A percentile compares a stretch with the other conserved stretches of the same genome.
Evolutionary conservation across 2,329 filamentous ascomycete species (phyloP).

Genomic region (Emydomyces testavorans): DNA sequence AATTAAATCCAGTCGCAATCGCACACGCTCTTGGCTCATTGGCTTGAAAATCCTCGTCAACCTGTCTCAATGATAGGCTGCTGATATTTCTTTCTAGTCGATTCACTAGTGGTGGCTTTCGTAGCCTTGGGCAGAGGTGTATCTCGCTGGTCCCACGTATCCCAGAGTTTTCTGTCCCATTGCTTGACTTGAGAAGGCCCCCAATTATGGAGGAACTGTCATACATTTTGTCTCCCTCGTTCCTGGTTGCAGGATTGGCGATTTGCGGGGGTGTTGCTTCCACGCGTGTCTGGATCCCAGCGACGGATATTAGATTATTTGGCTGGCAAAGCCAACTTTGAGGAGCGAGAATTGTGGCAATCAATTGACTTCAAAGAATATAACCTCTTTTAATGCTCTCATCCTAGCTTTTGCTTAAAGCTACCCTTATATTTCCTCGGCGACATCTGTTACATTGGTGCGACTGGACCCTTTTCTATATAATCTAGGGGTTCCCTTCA

Average conservation of each 20-base stretch:
- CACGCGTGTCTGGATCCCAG: not conserved
- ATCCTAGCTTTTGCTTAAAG: not conserved
- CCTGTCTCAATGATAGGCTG: constrained; percentile 2
- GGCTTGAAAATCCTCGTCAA: constrained; percentile 4
- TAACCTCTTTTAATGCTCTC: not conserved
- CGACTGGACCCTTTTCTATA: constrained; percentile 7
- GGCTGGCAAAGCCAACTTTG: not conserved
- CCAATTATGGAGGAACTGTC: not conserved
- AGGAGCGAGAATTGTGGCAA: not conserved
- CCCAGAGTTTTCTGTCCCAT: not conserved
- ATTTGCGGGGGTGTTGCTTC: not conserved
- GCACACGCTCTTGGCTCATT: not conserved
- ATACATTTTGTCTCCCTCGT: not conserved
- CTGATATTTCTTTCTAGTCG: not conserved
- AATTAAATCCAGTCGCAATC: not conserved
- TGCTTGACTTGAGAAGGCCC: not conserved
- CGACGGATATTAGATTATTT: not conserved
- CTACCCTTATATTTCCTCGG: not conserved
- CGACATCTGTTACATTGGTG: constrained; percentile 9
- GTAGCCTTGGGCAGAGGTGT: not conserved
- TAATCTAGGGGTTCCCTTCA: constrained; percentile 2
- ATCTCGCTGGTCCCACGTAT: constrained; percentile 11
- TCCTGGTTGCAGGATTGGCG: not conserved
- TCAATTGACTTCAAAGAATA: too few species aligned
- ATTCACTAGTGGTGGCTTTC: constrained; percentile 4